Evolutionary conservation across 306 rosid genomes (phyloP).

Genomic region (Lablab purpureus): DNA sequence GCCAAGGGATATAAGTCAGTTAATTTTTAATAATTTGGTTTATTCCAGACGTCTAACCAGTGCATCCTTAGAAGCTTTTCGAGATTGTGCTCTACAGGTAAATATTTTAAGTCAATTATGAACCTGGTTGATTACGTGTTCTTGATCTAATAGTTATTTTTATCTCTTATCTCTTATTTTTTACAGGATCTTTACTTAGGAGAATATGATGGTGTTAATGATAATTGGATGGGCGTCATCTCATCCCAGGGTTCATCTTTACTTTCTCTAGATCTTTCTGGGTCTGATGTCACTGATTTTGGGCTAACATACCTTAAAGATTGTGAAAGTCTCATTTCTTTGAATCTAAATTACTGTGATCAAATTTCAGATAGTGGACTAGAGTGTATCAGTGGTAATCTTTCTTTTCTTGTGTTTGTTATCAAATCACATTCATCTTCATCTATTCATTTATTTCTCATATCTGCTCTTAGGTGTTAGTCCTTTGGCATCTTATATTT

Average conservation of each 20-base stretch:
- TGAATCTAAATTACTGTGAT: slow-evolving; percentile 82
- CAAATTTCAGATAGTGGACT: slow-evolving; percentile 86
- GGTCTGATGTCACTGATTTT: slow-evolving; percentile 80
- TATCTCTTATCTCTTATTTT: not conserved
- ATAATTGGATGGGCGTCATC: slow-evolving; percentile 88
- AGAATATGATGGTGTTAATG: slow-evolving; percentile 75
- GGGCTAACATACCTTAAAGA: slow-evolving; percentile 77
- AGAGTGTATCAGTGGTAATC: slow-evolving; percentile 68
- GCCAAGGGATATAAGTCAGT: slow-evolving; percentile 94
- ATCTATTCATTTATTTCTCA: slow-evolving; percentile 16
- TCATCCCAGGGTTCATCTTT: slow-evolving; percentile 90
- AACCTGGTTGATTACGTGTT: slow-evolving; percentile 33
- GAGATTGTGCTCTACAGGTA: slow-evolving; percentile 98
- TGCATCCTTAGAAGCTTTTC: slow-evolving; percentile 66
- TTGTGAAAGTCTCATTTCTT: slow-evolving; percentile 73
- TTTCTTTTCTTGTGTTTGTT: slow-evolving; percentile 22
- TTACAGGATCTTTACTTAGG: slow-evolving; percentile 88
- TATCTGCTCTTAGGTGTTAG: slow-evolving; percentile 24
- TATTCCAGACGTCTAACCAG: slow-evolving; percentile 56
- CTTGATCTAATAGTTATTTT: slow-evolving; percentile 34
- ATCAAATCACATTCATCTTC: not conserved
- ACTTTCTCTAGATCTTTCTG: slow-evolving; percentile 87
- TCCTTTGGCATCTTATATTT: slow-evolving; percentile 24
- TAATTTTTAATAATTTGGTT: slow-evolving; percentile 79
- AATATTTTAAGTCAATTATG: slow-evolving; percentile 14